Percentiles rank a stretch among this genome's conserved stretches.
phyloP scores from a whole-genome alignment of 2,329 filamentous ascomycete species.

The Talaromyces sp. region DNA sequence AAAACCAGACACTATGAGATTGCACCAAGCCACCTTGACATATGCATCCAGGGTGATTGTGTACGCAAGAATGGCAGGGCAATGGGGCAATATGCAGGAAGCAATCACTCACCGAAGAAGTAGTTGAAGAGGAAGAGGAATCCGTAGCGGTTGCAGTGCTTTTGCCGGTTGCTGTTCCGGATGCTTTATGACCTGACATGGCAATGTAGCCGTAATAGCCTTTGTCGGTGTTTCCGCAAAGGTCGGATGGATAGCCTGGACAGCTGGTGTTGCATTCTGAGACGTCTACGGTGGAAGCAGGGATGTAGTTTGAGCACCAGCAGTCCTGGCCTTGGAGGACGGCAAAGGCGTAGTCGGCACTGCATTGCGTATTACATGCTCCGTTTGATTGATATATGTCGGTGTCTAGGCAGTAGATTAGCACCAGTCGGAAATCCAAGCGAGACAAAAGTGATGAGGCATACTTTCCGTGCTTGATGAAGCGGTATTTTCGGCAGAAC shows the following conservation, averaged over 20 bases:
- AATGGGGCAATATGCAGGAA: neutral
- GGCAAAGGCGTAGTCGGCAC: constrained; percentile 45
- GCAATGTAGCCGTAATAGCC: constrained; percentile 47
- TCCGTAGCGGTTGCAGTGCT: constrained; percentile 18
- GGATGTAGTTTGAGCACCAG: constrained; percentile 51
- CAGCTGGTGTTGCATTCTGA: constrained; percentile 43
- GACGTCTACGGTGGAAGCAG: constrained; percentile 36
- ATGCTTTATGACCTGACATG: constrained; percentile 34
- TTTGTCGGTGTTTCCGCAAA: constrained; percentile 43
- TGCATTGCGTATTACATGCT: constrained; percentile 41
- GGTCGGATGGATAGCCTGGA: constrained; percentile 49
- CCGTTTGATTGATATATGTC: constrained; percentile 49
- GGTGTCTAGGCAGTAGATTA: constrained; percentile 30
- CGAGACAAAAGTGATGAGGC: constrained; percentile 18
- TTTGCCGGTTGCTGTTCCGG: constrained; percentile 33
- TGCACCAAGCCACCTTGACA: constrained; percentile 8
- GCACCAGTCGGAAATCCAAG: neutral
- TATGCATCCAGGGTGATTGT: neutral
- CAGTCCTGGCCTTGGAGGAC: constrained; percentile 48
- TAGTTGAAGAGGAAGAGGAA: constrained; percentile 12
- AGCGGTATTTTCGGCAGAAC: constrained; percentile 49
- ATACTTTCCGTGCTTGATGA: constrained; percentile 37
- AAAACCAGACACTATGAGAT: constrained; percentile 21
- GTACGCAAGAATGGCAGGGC: constrained; percentile 6
- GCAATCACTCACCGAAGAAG: constrained; percentile 16